Conservation (phyloP, 176 grass and related monocot species). For the Hyparrhenia diplandra region DNA sequence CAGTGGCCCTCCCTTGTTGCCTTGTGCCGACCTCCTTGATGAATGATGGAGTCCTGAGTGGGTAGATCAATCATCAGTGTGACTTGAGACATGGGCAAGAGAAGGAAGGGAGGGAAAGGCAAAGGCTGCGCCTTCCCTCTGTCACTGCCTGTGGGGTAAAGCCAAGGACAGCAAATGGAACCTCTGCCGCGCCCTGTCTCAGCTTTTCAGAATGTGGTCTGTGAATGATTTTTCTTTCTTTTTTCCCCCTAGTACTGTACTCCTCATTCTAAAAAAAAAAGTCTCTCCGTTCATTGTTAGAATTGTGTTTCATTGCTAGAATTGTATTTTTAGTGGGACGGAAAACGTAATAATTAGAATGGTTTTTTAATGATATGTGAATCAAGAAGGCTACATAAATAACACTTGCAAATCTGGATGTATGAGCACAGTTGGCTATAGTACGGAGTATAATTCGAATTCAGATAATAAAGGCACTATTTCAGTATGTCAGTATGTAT, state of each 20-base stretch:
- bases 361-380: background rate
- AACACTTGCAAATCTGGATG: too few relatives aligned
- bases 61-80: background rate
- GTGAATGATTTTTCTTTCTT: too few relatives aligned
- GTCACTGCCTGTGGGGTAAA: conserved; percentile 4
- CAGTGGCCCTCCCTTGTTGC: background rate
- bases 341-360: too few relatives aligned
- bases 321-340: too few relatives aligned
- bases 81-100: background rate
- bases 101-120: conserved; percentile 26
- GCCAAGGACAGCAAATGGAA: conserved; percentile 6
- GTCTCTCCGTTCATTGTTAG: too few relatives aligned
- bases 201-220: conserved; percentile 4
- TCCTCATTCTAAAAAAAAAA: too few relatives aligned
- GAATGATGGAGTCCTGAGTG: background rate
- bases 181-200: background rate
- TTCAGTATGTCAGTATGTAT: too few relatives aligned
- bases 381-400: background rate
- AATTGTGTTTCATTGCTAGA: too few relatives aligned
- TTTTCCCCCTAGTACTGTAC: too few relatives aligned
- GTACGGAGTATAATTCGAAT: too few relatives aligned
- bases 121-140: background rate
- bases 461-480: too few relatives aligned
- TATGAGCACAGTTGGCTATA: too few relatives aligned
- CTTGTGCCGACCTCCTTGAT: conserved; percentile 19